These are phyloP conservation scores for Astrocystis sublimbata DNA, from an alignment of 495 filamentous ascomycete genomes.

Conservation along the genomic window DNA sequence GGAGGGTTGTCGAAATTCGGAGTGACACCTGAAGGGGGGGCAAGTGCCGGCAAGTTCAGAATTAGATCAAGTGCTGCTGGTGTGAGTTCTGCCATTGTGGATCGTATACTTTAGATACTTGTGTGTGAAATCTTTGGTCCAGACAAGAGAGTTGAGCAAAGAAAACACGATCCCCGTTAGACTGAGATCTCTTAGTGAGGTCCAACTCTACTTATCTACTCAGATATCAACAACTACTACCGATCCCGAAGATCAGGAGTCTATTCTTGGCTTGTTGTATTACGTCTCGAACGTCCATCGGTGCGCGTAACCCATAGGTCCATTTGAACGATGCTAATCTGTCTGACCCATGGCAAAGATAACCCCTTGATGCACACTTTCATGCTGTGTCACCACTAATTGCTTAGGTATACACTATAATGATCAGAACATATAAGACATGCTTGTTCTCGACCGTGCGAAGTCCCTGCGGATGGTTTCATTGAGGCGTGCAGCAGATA, in stretches of 20 bases:
- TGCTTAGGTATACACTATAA: neutral
- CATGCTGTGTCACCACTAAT: neutral
- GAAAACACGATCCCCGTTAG: neutral
- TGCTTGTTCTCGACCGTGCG: too few species aligned
- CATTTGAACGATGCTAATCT: too few species aligned
- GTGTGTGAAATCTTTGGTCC: too few species aligned
- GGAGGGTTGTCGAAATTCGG: slow-evolving; percentile 30
- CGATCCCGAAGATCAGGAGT: neutral
- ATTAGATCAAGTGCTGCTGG: slow-evolving; percentile 16
- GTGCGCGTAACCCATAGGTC: too few species aligned
- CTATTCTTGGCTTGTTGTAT: neutral
- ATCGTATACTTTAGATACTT: neutral
- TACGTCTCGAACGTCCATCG: too few species aligned
- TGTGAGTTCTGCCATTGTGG: slow-evolving; percentile 2
- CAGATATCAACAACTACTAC: too few species aligned
- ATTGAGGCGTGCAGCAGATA: neutral
- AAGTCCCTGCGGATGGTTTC: neutral
- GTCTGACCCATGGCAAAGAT: too few species aligned
- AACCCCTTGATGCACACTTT: too few species aligned
- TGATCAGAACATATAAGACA: too few species aligned
- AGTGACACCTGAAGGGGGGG: slow-evolving; percentile 25
- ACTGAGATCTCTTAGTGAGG: neutral
- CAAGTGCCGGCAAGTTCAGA: slow-evolving; percentile 29
- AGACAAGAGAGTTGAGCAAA: neutral
- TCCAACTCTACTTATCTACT: neutral